Evolutionary conservation across 768 basidiomycete species (phyloP), one percentile per base, ranked within the genome.

Genomic region (Boletus sensibilis): DNA sequence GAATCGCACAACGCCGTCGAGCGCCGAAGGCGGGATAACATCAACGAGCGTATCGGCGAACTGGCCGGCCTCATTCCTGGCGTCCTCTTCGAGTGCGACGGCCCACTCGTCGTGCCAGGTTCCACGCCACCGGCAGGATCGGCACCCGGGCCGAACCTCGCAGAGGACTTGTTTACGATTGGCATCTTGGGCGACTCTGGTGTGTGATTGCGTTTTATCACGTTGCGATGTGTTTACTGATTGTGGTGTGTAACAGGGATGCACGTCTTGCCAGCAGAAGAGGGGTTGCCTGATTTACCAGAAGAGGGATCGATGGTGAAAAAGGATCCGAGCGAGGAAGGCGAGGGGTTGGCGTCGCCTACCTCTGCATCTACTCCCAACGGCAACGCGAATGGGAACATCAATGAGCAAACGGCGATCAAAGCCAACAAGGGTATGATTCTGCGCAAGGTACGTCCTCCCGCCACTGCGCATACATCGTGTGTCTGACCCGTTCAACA

Each of bases 371-470:
- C 61, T 4, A 16, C 54, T 11, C 44, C 49, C 12, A 62, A 60
- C n/a, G 60, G 53, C 3, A 50, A 46, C 21, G 11, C 7, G 6
- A 57, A 37, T 9, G 52, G 52, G 13, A 34, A 16, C 9, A 4
- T 6, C 20, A 62, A 25, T 21, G 77, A 78, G 33, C 76, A 75
- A 20, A 72, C 70, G 20, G 78, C 80, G 31, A 87, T 91, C 51
- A 95, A 95, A 68, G 93, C 93, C 27, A 95, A 96, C 75, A 96
- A 96, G 78, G 93, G 94, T 34, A 91, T 95, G 86, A 94, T 96
- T 41, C 73, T 96, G 43, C 72, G 90, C 62, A 96, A 91, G 80
- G 87, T 85, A 10, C 12, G 48, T 50, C 39, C 9, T 23, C 25
- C 1, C n/a, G 3, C 2, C 2, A 2, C 9, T 7, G 10, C 42